Conservation (phyloP, 768 basidiomycete species). For the Mycena galericulata region DNA sequence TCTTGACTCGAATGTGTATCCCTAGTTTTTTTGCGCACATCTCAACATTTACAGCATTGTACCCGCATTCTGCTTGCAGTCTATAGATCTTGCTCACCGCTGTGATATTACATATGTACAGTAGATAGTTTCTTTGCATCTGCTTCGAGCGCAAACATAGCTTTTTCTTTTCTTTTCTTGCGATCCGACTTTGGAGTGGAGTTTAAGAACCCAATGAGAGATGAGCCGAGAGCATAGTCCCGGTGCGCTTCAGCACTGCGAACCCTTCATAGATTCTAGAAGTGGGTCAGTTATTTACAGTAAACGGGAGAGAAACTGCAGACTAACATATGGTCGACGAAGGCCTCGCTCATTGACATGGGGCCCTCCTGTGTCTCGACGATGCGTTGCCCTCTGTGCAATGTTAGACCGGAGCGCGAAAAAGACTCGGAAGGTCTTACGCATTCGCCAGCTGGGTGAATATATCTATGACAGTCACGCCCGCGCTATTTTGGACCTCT, state of each 20-base stretch:
- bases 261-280: background rate
- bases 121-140: too few relatives aligned
- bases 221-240: background rate
- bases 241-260: background rate
- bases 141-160: too few relatives aligned
- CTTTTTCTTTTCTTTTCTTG: too few relatives aligned
- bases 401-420: background rate
- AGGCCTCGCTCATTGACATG: background rate
- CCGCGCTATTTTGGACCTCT: background rate
- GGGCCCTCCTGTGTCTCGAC: background rate
- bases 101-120: too few relatives aligned
- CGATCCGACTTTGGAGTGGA: too few relatives aligned
- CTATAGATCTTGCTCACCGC: too few relatives aligned
- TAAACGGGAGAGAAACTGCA: background rate
- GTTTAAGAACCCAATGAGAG: conserved; percentile 2
- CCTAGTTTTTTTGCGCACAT: conserved; percentile 19
- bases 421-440: background rate
- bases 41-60: too few relatives aligned
- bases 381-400: background rate
- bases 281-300: background rate
- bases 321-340: background rate
- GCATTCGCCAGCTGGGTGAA: background rate
- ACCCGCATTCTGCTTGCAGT: too few relatives aligned
- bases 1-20: conserved; percentile 22
- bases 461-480: background rate